Base-by-base conservation (phyloP, 1,139 yeast genomes). In the Trichomonascaceae sp. region DNA sequence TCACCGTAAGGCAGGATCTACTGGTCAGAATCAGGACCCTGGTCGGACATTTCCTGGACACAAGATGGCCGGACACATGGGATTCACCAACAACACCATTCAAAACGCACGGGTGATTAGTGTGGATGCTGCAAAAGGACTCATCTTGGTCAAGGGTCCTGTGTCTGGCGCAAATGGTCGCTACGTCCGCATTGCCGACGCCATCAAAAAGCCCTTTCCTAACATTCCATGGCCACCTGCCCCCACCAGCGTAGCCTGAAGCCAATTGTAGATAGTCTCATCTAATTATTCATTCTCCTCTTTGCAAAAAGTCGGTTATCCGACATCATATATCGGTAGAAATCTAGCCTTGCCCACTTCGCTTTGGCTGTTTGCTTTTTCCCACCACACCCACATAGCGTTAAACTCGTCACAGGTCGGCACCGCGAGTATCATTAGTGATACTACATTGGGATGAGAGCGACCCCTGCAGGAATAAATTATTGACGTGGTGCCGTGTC, bases 31-130 rank as follows among this genome's bases (percentile, higher is more conserved):
- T 55, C 89, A 87, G 54, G 79, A 79, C 43, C 98, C 98, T 3
- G 97, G 95, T 52, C 78, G 99, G 65, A 85, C 85, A 36, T 67
- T 85, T 43, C 97, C 97, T 13, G 97, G 96, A 26, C 87, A 84
- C 65, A 89, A 85, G 62, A 87, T 92, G 97, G 93, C 98, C 22
- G 98, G 98, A 44, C 80, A 82, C 59, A 79, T 87, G 93, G 98
- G 98, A 45, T 75, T 71, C 41, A 66, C 71, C 39, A 68, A 65
- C 47, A 71, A 73, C 44, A 89, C 98, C 3, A 72, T 75, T 25
- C 81, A 74, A 54, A 85, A 85, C 56, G 67, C 76, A 28, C 69
- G 76, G 54, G 79, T 92, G 16, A 64, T 89, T 52, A 79, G 79
- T 52, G 77, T 76, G 13, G 87, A 82, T 54, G 82, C 76, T 31